Evolutionary conservation across 2,329 filamentous ascomycete species (phyloP), one percentile per base, ranked within the genome.

Genomic region (Colletotrichum lupini): DNA sequence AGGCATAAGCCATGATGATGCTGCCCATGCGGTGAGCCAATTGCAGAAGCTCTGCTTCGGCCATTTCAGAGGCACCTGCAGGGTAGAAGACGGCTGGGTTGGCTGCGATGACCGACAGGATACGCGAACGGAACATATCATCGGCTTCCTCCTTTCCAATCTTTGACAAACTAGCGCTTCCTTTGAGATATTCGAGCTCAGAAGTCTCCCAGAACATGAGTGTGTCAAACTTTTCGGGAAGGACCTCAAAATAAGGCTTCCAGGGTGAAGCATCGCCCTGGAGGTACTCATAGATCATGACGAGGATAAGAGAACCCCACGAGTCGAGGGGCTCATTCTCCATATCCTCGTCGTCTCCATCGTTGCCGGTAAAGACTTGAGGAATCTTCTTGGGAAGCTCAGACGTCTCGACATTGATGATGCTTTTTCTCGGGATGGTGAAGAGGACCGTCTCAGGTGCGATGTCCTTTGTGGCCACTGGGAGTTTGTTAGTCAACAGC

Each of bases 1-100:
- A 98, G 0, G 95, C 95, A 80, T 97, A 98, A 0, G 95, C 93
- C 95, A 98, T 97, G 76, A 98, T 96, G 19, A 93, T 91, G 74
- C 93, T 95, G 1, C 94, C 95, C 92, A 97, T 95, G 9, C 91
- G 88, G 80, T 97, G 95, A 65, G 93, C 93, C 22, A 91, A 79
- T 8, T 76, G 74, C 2, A 89, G 75, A 1, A 91, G 80, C 28
- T 87, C 82, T 1, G 83, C 82, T 30, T 90, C 88, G 14, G 76
- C 79, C 7, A 84, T 79, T 2, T 74, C 76, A 6, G 73, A 75
- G 76, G 82, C 77, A 0, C 80, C 81, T 0, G 75, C 75, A 0
- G 83, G 81, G 55, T 84, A 87, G 70, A 91, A 91, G 1, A 88
- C 76, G 4, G 78, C 65, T 6, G 82, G 78, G 68, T 90, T 80